Conservation (phyloP, 2,329 filamentous ascomycete species). For the Pseudopithomyces chartarum region DNA sequence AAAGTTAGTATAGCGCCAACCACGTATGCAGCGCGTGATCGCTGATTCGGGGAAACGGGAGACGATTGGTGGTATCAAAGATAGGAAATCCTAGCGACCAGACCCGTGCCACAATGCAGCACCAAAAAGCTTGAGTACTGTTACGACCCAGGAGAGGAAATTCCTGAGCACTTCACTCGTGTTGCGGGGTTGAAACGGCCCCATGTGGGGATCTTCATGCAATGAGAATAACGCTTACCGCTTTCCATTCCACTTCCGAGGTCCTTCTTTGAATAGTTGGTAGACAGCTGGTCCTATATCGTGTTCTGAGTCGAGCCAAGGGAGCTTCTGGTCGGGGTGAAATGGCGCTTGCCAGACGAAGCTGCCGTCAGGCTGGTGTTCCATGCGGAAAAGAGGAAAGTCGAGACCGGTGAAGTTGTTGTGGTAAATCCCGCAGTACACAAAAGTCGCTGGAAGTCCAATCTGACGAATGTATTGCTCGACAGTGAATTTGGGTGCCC, state of each 20-base stretch:
- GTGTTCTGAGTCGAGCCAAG: slow-evolving; percentile 96
- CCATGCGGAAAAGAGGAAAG: slow-evolving; percentile 96
- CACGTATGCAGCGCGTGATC: slow-evolving; percentile 20
- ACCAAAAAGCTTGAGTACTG: background rate
- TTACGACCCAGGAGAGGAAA: background rate
- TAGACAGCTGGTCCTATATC: slow-evolving; percentile 91
- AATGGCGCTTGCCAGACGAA: slow-evolving; percentile 95
- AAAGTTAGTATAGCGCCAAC: slow-evolving; percentile 31
- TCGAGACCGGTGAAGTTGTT: slow-evolving; percentile 96
- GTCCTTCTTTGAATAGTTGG: slow-evolving; percentile 94
- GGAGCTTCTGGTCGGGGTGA: slow-evolving; percentile 83
- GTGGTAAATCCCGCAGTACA: slow-evolving; percentile 98
- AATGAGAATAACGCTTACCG: slow-evolving; percentile 55
- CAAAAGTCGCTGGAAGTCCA: slow-evolving; percentile 83
- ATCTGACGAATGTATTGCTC: slow-evolving; percentile 89
- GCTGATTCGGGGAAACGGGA: slow-evolving; percentile 11
- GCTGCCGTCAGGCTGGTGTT: slow-evolving; percentile 79
- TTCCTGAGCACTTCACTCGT: background rate
- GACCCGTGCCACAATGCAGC: slow-evolving; percentile 16
- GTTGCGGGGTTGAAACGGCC: background rate
- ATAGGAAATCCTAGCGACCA: slow-evolving; percentile 21
- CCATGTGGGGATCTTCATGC: slow-evolving; percentile 23
- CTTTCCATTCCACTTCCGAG: slow-evolving; percentile 79
- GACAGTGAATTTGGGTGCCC: slow-evolving; percentile 89
- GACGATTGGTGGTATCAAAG: slow-evolving; percentile 14